Conservation (phyloP, 192 early-diverging fungal genomes). For the Lobulomyces angularis region DNA sequence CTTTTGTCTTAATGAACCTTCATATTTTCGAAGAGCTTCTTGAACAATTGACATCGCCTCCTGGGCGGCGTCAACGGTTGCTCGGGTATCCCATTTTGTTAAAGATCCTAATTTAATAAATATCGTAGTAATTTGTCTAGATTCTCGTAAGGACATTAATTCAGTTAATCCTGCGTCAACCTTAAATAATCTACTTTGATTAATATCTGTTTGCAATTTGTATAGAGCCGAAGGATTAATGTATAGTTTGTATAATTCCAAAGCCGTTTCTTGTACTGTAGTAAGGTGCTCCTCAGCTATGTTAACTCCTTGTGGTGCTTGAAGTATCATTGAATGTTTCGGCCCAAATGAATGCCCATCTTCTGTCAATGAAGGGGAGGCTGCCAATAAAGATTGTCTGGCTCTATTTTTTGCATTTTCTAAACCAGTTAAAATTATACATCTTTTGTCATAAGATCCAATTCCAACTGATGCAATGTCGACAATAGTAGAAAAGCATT, state of each 20-base stretch:
- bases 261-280: too few relatives aligned
- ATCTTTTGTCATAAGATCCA: slow-evolving; percentile 34
- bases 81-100: slow-evolving; percentile 16
- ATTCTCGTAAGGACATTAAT: slow-evolving; percentile 25
- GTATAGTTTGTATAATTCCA: slow-evolving; percentile 30
- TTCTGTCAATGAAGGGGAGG: too few relatives aligned
- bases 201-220: slow-evolving; percentile 38
- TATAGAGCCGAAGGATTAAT: slow-evolving; percentile 36
- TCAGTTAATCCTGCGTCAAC: slow-evolving; percentile 20
- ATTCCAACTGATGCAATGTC: slow-evolving; percentile 24
- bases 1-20: slow-evolving; percentile 34
- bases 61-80: slow-evolving; percentile 21
- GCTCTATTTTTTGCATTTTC: too few relatives aligned
- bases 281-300: too few relatives aligned
- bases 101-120: slow-evolving; percentile 36
- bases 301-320: too few relatives aligned
- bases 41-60: slow-evolving; percentile 32
- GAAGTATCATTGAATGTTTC: too few relatives aligned
- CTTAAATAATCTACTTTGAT: slow-evolving; percentile 30
- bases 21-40: slow-evolving; percentile 19
- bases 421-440: slow-evolving; percentile 27
- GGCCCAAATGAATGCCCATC: too few relatives aligned
- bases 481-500: slow-evolving; percentile 17
- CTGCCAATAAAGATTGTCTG: too few relatives aligned
- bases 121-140: slow-evolving; percentile 39